Evolutionary conservation across 352 stramenopile species (phyloP).

Genomic region (Phytophthora colocasiae): DNA sequence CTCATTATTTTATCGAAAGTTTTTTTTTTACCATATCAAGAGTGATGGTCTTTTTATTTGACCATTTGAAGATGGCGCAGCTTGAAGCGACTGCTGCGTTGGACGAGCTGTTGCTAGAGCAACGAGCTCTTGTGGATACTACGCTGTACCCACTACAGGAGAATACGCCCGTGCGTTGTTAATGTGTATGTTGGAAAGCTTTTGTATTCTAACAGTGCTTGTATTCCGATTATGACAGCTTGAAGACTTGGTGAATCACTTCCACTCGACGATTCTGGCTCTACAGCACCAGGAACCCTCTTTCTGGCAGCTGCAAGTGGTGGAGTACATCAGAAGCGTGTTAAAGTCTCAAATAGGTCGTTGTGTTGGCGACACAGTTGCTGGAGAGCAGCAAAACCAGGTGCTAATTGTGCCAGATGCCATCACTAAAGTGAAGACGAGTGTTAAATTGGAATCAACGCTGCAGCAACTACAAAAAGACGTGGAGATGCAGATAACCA

Average conservation of each 20-base stretch:
- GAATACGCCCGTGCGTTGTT: constrained; percentile 29
- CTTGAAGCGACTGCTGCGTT: constrained; percentile 32
- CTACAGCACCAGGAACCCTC: constrained; percentile 47
- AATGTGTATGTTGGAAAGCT: not conserved
- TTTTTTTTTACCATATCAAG: no score
- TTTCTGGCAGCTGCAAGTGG: constrained; percentile 65
- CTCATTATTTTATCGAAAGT: constrained; percentile 27
- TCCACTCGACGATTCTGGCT: constrained; percentile 39
- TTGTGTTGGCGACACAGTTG: constrained; percentile 14
- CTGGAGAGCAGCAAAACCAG: constrained; percentile 9
- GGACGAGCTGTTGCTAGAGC: constrained; percentile 56
- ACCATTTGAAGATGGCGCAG: constrained; percentile 19
- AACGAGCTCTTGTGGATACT: constrained; percentile 48
- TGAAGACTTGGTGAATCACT: constrained; percentile 35
- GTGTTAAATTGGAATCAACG: constrained; percentile 16
- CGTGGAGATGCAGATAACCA: constrained; percentile 11
- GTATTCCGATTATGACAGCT: constrained; percentile 29
- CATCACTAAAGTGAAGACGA: constrained; percentile 11
- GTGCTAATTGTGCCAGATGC: constrained; percentile 4
- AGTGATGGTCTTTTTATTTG: not conserved
- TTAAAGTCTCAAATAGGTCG: constrained; percentile 21
- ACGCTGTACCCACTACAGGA: constrained; percentile 47
- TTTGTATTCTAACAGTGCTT: no score
- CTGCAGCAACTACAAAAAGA: constrained; percentile 22
- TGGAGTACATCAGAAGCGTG: constrained; percentile 44